A percentile compares a stretch with the other conserved stretches of the same genome.
These are phyloP conservation scores for Erodium trifolium DNA, from an alignment of 441 rosid species.

Conservation along the genomic window DNA sequence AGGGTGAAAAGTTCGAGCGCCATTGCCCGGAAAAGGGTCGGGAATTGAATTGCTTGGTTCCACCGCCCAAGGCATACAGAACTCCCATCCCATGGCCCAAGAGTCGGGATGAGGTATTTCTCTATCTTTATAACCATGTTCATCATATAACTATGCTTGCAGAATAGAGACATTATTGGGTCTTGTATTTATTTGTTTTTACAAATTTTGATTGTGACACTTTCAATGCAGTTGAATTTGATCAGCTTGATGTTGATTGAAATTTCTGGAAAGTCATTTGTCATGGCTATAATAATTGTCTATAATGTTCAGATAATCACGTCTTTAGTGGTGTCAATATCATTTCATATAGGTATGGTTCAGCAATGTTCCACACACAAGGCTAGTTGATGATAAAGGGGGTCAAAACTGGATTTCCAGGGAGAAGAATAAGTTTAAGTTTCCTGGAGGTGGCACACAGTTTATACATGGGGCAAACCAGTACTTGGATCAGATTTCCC, in stretches of 20 bases:
- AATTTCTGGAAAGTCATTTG: not conserved
- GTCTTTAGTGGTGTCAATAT: constrained; percentile 33
- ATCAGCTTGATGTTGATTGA: not conserved
- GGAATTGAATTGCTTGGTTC: constrained; percentile 71
- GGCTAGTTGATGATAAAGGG: constrained; percentile 88
- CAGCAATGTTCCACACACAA: constrained; percentile 76
- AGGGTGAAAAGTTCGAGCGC: constrained; percentile 74
- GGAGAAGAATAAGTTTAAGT: constrained; percentile 70
- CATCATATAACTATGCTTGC: not conserved
- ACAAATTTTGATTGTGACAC: not conserved
- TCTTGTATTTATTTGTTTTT: too few relatives aligned
- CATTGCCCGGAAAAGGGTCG: constrained; percentile 63
- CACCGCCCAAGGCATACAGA: constrained; percentile 62
- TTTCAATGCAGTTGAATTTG: not conserved
- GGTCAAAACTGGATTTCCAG: constrained; percentile 91
- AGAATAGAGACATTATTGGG: not conserved
- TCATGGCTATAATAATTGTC: not conserved
- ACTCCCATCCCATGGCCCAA: constrained; percentile 80
- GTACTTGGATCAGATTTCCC: constrained; percentile 76
- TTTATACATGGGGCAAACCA: constrained; percentile 95
- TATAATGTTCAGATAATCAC: not conserved
- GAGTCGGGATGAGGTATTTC: constrained; percentile 83
- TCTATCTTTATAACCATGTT: not conserved
- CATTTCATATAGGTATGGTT: constrained; percentile 63
- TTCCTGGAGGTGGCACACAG: constrained; percentile 98